Evolutionary conservation across 345 rosid genomes (phyloP).

Genomic region (Leavenworthia alabamica): DNA sequence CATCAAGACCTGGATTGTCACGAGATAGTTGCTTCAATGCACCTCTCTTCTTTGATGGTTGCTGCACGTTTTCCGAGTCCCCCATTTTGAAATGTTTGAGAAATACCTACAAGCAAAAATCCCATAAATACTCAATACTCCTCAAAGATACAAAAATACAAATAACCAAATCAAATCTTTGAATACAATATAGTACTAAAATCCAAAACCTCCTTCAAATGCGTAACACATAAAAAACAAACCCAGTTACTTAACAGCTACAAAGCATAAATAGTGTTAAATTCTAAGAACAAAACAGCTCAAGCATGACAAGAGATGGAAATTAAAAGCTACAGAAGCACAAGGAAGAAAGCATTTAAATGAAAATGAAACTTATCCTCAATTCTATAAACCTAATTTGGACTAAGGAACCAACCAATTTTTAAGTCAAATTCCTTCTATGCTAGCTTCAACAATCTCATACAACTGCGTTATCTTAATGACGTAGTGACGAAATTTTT

Average conservation of each 20-base stretch:
- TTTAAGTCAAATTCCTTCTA: background rate
- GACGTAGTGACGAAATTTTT: too few relatives aligned
- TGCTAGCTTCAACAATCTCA: background rate
- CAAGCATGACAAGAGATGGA: background rate
- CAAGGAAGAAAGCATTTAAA: background rate
- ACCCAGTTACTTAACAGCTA: background rate
- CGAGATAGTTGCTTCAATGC: slow-evolving; percentile 81
- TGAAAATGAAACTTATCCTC: background rate
- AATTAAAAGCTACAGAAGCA: background rate
- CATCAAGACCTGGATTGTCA: slow-evolving; percentile 80
- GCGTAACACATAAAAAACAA: background rate
- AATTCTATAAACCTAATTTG: background rate
- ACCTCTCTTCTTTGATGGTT: slow-evolving; percentile 92
- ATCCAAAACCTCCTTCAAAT: background rate
- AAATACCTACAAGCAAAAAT: background rate
- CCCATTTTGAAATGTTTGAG: slow-evolving; percentile 39
- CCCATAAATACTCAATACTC: background rate
- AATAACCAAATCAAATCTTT: background rate
- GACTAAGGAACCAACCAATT: background rate
- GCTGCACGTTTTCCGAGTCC: slow-evolving; percentile 65
- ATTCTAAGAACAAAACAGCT: background rate
- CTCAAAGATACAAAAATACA: background rate
- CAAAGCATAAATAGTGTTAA: background rate
- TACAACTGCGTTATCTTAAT: background rate
- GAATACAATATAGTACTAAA: background rate